Conservation (phyloP, 176 grass and related monocot species). For the Saccharum spontaneum region DNA sequence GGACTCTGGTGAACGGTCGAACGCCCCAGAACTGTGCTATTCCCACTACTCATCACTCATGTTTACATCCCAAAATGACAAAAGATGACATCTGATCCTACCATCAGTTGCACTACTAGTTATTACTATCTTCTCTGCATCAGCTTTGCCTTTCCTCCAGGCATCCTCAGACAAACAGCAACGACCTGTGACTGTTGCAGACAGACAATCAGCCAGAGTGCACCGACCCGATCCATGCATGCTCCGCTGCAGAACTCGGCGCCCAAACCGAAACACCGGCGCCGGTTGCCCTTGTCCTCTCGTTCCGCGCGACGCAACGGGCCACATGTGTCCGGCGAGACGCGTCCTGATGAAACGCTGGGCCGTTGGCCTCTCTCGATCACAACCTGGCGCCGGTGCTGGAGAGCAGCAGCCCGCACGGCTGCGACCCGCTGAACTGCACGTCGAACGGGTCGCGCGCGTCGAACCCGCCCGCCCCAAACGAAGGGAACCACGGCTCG, state of each 20-base stretch:
- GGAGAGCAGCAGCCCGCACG: constrained; percentile 54
- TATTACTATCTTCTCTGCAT: constrained; percentile 3
- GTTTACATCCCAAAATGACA: constrained; percentile 37
- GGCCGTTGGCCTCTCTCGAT: neutral
- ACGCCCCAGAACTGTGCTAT: neutral
- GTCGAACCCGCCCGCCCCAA: constrained; percentile 30
- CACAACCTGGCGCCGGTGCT: constrained; percentile 49
- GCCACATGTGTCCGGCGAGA: neutral
- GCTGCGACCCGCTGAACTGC: constrained; percentile 48
- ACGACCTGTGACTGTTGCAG: constrained; percentile 18
- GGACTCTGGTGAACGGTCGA: neutral
- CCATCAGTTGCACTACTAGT: neutral
- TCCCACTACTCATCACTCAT: constrained; percentile 22
- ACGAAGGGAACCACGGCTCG: constrained; percentile 42
- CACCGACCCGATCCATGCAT: neutral
- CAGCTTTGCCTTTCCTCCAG: neutral
- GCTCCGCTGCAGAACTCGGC: neutral
- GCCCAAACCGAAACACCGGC: neutral
- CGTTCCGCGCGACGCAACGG: neutral
- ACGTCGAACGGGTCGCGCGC: constrained; percentile 50
- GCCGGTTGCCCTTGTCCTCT: neutral
- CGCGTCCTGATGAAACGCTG: neutral
- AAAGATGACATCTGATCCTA: constrained; percentile 20
- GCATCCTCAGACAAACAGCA: constrained; percentile 11
- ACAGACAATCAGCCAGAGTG: neutral